These are phyloP conservation scores for Phytophthora ramorum DNA, from an alignment of 352 stramenopile species.

Conservation along the genomic window DNA sequence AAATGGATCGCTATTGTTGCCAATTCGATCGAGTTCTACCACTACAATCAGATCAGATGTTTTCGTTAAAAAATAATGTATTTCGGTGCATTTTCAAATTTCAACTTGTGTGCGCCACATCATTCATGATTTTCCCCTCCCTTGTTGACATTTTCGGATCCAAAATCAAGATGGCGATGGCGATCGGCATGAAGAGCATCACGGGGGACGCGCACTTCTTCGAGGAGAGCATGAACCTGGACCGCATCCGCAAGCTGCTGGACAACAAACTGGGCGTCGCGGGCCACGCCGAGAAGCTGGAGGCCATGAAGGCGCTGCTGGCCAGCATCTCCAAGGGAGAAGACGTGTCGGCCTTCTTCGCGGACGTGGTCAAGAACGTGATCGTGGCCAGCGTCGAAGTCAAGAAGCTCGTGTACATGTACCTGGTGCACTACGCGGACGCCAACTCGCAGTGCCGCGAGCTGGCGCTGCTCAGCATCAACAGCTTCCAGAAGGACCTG, in stretches of 20 bases:
- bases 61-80: too few species aligned
- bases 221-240: slow-evolving; percentile 96
- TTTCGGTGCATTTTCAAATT: too few species aligned
- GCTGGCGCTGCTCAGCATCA: slow-evolving; percentile 97
- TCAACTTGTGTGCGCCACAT: not conserved
- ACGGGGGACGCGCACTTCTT: slow-evolving; percentile 97
- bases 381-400: slow-evolving; percentile 96
- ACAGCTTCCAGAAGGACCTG: slow-evolving; percentile 98
- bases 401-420: slow-evolving; percentile 99
- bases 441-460: slow-evolving; percentile 95
- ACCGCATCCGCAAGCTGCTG: slow-evolving; percentile 87
- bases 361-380: slow-evolving; percentile 97
- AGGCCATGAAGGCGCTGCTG: slow-evolving; percentile 98
- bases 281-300: slow-evolving; percentile 90
- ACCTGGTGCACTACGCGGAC: slow-evolving; percentile 99
- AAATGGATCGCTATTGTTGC: too few species aligned
- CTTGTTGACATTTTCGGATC: not conserved
- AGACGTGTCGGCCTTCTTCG: slow-evolving; percentile 98
- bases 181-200: slow-evolving; percentile 75
- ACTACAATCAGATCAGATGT: too few species aligned
- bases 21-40: too few species aligned
- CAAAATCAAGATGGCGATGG: slow-evolving; percentile 4
- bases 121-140: not conserved
- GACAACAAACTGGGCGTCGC: slow-evolving; percentile 91
- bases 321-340: slow-evolving; percentile 97